Conservation (phyloP, 768 basidiomycete genomes). For the Mycena sanguinolenta region DNA sequence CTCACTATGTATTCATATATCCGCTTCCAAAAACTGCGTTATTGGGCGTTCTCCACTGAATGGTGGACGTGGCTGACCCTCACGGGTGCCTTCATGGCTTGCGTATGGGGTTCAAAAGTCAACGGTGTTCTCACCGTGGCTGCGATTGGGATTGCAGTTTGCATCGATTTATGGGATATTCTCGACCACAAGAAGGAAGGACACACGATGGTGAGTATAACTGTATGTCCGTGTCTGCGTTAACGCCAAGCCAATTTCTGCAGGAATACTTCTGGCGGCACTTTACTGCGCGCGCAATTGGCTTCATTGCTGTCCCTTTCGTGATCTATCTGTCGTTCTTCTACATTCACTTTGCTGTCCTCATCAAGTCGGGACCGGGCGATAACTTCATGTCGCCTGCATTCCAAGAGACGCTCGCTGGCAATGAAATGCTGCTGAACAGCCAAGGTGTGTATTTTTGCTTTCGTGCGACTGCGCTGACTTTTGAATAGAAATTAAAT, state of each 20-base stretch:
- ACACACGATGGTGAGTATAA: conserved; percentile 74
- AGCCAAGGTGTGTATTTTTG: conserved; percentile 79
- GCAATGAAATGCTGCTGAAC: conserved; percentile 92
- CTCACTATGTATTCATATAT: conserved; percentile 94
- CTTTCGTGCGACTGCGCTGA: neutral
- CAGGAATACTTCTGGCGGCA: conserved; percentile 93
- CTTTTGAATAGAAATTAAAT: conserved; percentile 82
- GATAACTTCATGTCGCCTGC: conserved; percentile 98
- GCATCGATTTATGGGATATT: conserved; percentile 95
- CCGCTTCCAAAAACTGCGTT: conserved; percentile 94
- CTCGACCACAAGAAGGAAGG: conserved; percentile 84
- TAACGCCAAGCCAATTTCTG: conserved; percentile 6
- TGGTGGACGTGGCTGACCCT: conserved; percentile 97
- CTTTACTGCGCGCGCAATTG: conserved; percentile 86
- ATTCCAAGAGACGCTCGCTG: conserved; percentile 95
- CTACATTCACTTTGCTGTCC: conserved; percentile 92
- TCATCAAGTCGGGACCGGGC: conserved; percentile 91
- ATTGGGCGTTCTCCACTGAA: conserved; percentile 85
- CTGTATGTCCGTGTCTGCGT: neutral
- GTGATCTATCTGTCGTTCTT: conserved; percentile 95
- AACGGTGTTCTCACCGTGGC: conserved; percentile 94
- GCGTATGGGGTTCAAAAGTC: conserved; percentile 97
- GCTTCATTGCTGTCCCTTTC: conserved; percentile 90
- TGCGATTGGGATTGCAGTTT: conserved; percentile 90
- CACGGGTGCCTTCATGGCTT: conserved; percentile 94